phyloP scores from a whole-genome alignment of 2,329 filamentous ascomycete species.

The Colletotrichum musae region DNA sequence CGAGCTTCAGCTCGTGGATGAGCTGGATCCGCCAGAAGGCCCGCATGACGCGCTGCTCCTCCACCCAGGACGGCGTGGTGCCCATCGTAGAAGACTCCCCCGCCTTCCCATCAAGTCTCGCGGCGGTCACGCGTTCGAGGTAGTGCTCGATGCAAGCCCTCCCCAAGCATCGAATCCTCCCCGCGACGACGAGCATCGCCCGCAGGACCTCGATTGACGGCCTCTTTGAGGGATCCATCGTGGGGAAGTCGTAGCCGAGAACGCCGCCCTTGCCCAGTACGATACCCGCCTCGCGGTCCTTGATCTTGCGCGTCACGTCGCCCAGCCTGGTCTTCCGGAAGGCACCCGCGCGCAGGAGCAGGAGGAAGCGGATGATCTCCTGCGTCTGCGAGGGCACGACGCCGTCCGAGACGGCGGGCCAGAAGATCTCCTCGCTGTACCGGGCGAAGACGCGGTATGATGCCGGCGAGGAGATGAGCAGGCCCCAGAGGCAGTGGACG shows the following conservation, averaged over 20 bases:
- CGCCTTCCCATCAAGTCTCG: neutral
- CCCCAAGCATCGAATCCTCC: constrained; percentile 14
- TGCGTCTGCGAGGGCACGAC: constrained; percentile 24
- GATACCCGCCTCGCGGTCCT: constrained; percentile 29
- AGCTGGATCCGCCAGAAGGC: constrained; percentile 37
- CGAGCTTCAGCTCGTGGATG: constrained; percentile 14
- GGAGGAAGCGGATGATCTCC: constrained; percentile 20
- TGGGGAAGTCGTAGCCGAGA: constrained; percentile 9
- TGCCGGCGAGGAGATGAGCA: constrained; percentile 22
- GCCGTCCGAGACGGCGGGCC: constrained; percentile 9
- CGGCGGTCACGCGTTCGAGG: neutral
- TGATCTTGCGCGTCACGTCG: constrained; percentile 12
- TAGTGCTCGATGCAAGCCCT: constrained; percentile 14
- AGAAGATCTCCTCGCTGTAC: constrained; percentile 27
- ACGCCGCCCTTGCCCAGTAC: constrained; percentile 30
- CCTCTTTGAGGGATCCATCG: neutral
- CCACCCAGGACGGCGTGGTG: constrained; percentile 14
- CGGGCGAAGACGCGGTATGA: constrained; percentile 22
- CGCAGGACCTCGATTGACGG: constrained; percentile 10
- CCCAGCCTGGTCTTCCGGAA: neutral
- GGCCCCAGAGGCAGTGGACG: constrained; percentile 30
- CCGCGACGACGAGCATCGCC: neutral
- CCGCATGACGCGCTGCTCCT: constrained; percentile 28
- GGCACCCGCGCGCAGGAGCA: constrained; percentile 26
- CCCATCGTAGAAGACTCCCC: neutral